These are phyloP conservation scores for Aspergillus versicolor DNA, from an alignment of 2,329 filamentous ascomycete species.

Conservation along the genomic window DNA sequence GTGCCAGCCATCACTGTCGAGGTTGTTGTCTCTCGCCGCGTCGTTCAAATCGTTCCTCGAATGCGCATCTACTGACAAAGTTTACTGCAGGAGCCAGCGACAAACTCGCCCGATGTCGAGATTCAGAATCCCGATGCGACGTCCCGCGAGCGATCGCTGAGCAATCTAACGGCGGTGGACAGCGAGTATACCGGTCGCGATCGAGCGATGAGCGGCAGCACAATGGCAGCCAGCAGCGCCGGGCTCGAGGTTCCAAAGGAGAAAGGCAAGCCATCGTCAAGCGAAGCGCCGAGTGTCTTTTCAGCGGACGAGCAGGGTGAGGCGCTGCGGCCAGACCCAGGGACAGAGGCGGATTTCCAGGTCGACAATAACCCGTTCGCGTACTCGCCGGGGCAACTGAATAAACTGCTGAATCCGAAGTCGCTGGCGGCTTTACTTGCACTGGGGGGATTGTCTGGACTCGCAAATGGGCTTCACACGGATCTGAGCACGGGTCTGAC, in stretches of 20 bases:
- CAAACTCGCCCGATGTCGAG: neutral
- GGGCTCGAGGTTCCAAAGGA: conserved; percentile 5
- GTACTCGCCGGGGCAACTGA: conserved; percentile 67
- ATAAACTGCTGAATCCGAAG: conserved; percentile 75
- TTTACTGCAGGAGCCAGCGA: neutral
- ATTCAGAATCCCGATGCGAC: neutral
- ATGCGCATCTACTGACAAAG: neutral
- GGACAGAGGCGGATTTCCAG: conserved; percentile 72
- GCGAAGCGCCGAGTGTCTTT: conserved; percentile 9
- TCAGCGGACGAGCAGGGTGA: conserved; percentile 32
- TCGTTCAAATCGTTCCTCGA: neutral
- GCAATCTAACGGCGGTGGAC: conserved; percentile 12
- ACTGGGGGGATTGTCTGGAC: conserved; percentile 66
- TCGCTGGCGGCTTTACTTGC: conserved; percentile 70
- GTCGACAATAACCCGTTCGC: conserved; percentile 71
- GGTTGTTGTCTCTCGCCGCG: neutral
- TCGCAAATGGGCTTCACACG: conserved; percentile 69
- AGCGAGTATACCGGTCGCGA: conserved; percentile 11
- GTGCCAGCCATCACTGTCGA: conserved; percentile 4
- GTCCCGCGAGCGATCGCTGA: conserved; percentile 4
- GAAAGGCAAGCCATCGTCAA: conserved; percentile 1
- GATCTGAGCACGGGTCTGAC: conserved; percentile 64
- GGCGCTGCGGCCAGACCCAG: conserved; percentile 70
- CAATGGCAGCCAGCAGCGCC: conserved; percentile 13
- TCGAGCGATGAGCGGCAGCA: conserved; percentile 18